Percentiles rank a stretch among this genome's conserved stretches.
These are phyloP conservation scores for Plasmopara muralis DNA, from an alignment of 352 stramenopile genomes.

Conservation along the genomic window DNA sequence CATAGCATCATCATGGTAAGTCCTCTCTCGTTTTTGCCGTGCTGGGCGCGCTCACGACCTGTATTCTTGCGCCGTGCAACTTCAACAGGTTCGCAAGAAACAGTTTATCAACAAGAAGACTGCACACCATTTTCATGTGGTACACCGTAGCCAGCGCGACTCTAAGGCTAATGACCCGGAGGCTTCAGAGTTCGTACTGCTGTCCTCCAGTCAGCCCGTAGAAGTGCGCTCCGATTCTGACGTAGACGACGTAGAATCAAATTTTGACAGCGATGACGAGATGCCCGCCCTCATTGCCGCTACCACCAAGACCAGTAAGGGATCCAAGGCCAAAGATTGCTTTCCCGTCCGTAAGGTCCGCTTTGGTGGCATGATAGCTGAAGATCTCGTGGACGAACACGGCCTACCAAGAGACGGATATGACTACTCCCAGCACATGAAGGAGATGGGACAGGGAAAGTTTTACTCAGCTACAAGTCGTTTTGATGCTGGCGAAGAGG, in stretches of 20 bases:
- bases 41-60: too few species aligned
- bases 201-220: conserved; percentile 56
- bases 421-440: conserved; percentile 90
- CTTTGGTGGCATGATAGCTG: conserved; percentile 54
- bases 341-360: conserved; percentile 58
- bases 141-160: conserved; percentile 81
- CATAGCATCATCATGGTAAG: not conserved
- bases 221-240: conserved; percentile 56
- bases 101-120: conserved; percentile 85
- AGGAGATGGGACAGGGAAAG: conserved; percentile 81
- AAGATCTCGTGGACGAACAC: conserved; percentile 81
- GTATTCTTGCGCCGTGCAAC: not conserved
- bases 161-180: conserved; percentile 72
- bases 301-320: conserved; percentile 7
- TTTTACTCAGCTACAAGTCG: conserved; percentile 74
- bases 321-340: conserved; percentile 2
- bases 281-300: conserved; percentile 45
- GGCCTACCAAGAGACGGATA: conserved; percentile 89
- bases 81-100: conserved; percentile 55
- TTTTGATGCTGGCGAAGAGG: conserved; percentile 43
- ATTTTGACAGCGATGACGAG: conserved; percentile 46
- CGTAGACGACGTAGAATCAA: conserved; percentile 24
- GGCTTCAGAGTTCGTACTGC: conserved; percentile 78
- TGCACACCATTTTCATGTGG: conserved; percentile 81
- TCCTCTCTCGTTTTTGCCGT: not conserved